Base-by-base conservation (phyloP, 176 grass and related monocot species). In the Oryza glaberrima region DNA sequence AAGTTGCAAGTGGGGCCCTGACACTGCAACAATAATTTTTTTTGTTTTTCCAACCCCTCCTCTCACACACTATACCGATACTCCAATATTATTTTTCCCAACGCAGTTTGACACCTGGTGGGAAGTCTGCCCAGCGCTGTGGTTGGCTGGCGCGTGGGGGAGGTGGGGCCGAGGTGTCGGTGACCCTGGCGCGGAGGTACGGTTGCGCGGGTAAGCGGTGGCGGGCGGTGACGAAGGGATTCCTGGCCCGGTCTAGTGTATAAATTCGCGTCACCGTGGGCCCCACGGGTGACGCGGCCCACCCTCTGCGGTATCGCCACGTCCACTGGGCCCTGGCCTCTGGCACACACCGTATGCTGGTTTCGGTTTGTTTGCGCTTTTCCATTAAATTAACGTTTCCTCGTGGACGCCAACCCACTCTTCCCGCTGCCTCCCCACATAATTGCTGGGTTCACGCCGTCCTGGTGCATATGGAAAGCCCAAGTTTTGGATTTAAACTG, bases 171-270 rank as follows among this genome's bases (percentile, higher is more conserved):
- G 7, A 15, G 54, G 2, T n/a, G 54, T 7, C 54, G 6, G 54
- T n/a, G 54, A 0, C 0, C 6, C 19, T n/a, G 5, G 0, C 4
- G 0, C 3, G 5, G 22, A 75, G 84, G 84, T 76, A 43, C 45
- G 9, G 0, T 0, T 0, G 0, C 3, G 63, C 70, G 89, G 70
- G 89, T 80, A 87, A 84, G 81, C 5, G 0, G 1, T 2, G 89
- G 89, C 71, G 81, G 85, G 89, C 89, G 89, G 89, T 91, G 81
- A 65, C 4, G 16, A 67, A 44, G 13, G 2, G n/a, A 71, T 80
- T 26, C 0, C 3, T 0, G 26, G 38, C 0, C 1, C 0, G 6
- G 32, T 20, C 52, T 70, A 58, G 54, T 63, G 1, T 3, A 64
- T 70, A 30, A 28, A 48, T 23, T 32, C 6, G 40, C 85, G 89